These are phyloP conservation scores for Fraxinus baroniana DNA, from an alignment of 305 asterid species.

Conservation along the genomic window DNA sequence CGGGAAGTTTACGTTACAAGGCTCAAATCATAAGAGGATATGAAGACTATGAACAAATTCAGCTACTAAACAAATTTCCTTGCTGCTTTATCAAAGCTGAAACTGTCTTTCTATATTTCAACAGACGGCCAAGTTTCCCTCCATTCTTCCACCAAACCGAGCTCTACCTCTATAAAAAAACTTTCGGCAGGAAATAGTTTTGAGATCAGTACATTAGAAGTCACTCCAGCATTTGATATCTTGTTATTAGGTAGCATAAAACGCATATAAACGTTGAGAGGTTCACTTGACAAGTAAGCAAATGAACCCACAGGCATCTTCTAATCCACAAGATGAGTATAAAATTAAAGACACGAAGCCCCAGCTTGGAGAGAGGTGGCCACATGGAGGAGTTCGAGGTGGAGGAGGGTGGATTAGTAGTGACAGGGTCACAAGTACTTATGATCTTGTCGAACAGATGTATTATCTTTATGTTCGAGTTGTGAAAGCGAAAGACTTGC, in stretches of 20 bases:
- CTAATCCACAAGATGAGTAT: slow-evolving; percentile 27
- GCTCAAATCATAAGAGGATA: slow-evolving; percentile 1
- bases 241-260: neutral
- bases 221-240: neutral
- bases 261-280: neutral
- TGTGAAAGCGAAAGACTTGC: slow-evolving; percentile 47
- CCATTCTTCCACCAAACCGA: neutral
- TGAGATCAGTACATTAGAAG: neutral
- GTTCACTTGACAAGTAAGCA: neutral
- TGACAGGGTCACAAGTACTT: slow-evolving; percentile 39
- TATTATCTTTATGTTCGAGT: slow-evolving; percentile 56
- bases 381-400: slow-evolving; percentile 40
- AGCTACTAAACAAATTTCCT: neutral
- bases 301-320: slow-evolving; percentile 23
- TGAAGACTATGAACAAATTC: neutral
- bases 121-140: neutral
- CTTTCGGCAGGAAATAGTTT: neutral
- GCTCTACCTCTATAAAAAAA: neutral
- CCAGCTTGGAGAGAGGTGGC: slow-evolving; percentile 42
- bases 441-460: slow-evolving; percentile 62
- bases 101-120: neutral
- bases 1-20: neutral
- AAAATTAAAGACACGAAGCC: slow-evolving; percentile 38
- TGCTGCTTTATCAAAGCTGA: neutral
- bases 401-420: slow-evolving; percentile 37